Evolutionary conservation across 306 rosid genomes (phyloP), one percentile per base, ranked within the genome.

Genomic region (Lathyrus aphaca): DNA sequence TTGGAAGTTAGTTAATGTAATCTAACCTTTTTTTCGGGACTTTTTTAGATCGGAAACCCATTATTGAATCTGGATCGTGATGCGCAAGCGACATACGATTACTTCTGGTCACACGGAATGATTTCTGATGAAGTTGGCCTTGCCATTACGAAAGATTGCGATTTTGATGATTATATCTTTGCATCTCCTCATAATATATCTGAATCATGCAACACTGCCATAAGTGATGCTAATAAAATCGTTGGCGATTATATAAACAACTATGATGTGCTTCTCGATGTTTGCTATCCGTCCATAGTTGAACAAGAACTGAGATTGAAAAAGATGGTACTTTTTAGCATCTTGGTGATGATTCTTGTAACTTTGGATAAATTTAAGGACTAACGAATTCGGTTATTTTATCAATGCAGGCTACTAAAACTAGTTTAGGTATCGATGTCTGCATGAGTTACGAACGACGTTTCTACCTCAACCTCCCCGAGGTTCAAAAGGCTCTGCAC

Each of bases 21-120:
- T 10, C n/a, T 42, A 10, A 42, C 1, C n/a, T 42, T 42, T 42
- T 39, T 42, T 42, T 42, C 39, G 7, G 39, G 39, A 13, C 5
- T 42, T 42, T 11, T 30, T 50, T 73, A 92, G 97, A 86, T 92
- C 78, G 97, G 97, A 66, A 92, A 92, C 78, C 97, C 97, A 16
- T 85, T 92, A 11, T 83, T 92, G 54, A 82, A 48, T 73, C 92
- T 92, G 42, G 89, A 84, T 48, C 85, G 88, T 8, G 96, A 89
- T 76, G 29, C 21, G 42, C 85, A 79, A 8, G 86, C 96, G 21
- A 80, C 70, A 10, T 92, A 92, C 21, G 96, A 92, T 73, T 89
- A 27, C 79, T 92, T 84, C 62, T 92, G 98, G 96, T 92, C 98
- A 3, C 98, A 92, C 46, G 96, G 98, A 64, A 87, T 92, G 98